These are phyloP conservation scores for Fraxinus baroniana DNA, from an alignment of 305 asterid species.

Conservation along the genomic window DNA sequence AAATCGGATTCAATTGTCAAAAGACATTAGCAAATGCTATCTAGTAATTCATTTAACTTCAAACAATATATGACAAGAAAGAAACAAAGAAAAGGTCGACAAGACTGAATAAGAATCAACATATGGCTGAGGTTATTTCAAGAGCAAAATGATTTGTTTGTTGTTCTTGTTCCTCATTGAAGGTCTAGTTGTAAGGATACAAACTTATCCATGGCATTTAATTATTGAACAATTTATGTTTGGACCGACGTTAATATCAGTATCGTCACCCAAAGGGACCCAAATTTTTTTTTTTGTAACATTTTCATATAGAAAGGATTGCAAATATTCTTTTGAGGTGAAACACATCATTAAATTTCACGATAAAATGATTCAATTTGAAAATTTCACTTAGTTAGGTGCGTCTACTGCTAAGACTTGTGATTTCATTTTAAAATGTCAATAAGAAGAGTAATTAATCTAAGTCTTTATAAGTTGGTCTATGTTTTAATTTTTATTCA, in stretches of 20 bases:
- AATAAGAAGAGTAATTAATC: too few species aligned
- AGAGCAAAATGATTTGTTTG: neutral
- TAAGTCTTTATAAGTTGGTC: too few species aligned
- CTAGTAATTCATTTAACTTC: neutral
- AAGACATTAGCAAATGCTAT: neutral
- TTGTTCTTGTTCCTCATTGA: neutral
- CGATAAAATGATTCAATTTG: neutral
- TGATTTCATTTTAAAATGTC: too few species aligned
- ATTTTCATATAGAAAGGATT: neutral
- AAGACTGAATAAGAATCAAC: neutral
- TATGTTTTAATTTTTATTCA: too few species aligned
- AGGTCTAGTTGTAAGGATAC: conserved; percentile 1
- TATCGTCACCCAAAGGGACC: neutral
- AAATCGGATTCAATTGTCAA: neutral
- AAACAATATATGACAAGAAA: neutral
- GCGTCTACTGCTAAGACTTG: too few species aligned
- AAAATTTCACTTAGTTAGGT: neutral
- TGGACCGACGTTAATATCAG: neutral
- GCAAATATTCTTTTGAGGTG: neutral
- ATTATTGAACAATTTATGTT: neutral
- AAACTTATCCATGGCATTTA: conserved; percentile 7
- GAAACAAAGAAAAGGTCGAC: neutral
- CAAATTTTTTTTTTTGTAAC: neutral
- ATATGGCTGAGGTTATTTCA: neutral
- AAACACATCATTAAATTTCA: neutral